These are phyloP conservation scores for Acanthamoeba quina DNA, from an alignment of 208 protist genomes.

Conservation along the genomic window DNA sequence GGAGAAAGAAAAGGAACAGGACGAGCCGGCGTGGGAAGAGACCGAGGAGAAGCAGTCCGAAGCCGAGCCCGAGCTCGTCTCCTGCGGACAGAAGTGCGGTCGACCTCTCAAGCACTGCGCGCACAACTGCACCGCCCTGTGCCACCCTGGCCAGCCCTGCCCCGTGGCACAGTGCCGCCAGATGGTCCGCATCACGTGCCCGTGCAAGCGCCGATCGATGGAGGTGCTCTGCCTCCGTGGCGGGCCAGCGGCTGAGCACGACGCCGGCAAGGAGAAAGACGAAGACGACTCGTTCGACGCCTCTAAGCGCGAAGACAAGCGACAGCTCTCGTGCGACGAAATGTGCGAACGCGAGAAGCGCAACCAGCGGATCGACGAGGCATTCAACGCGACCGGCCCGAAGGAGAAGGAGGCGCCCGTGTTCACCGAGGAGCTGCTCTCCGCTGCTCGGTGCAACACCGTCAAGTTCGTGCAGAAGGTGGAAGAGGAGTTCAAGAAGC, in stretches of 20 bases:
- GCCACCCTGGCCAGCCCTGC: slow-evolving; percentile 81
- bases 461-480: slow-evolving; percentile 55
- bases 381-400: slow-evolving; percentile 52
- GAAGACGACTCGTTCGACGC: not conserved
- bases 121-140: slow-evolving; percentile 75
- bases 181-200: slow-evolving; percentile 75
- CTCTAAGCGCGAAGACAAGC: slow-evolving; percentile 12
- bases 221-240: slow-evolving; percentile 78
- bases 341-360: slow-evolving; percentile 79
- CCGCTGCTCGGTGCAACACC: not conserved
- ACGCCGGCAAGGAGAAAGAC: not conserved
- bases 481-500: slow-evolving; percentile 41
- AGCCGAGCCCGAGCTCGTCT: slow-evolving; percentile 20
- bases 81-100: slow-evolving; percentile 81
- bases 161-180: slow-evolving; percentile 66
- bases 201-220: slow-evolving; percentile 78
- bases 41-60: slow-evolving; percentile 1
- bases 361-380: slow-evolving; percentile 79
- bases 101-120: slow-evolving; percentile 56
- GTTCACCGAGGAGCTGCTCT: slow-evolving; percentile 51
- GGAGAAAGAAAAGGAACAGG: slow-evolving; percentile 49
- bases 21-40: slow-evolving; percentile 64
- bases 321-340: slow-evolving; percentile 83
- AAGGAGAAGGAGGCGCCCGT: slow-evolving; percentile 37
- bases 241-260: slow-evolving; percentile 32